These are phyloP conservation scores for Nemania bipapillata DNA, from an alignment of 2,329 filamentous ascomycete genomes.

Conservation along the genomic window DNA sequence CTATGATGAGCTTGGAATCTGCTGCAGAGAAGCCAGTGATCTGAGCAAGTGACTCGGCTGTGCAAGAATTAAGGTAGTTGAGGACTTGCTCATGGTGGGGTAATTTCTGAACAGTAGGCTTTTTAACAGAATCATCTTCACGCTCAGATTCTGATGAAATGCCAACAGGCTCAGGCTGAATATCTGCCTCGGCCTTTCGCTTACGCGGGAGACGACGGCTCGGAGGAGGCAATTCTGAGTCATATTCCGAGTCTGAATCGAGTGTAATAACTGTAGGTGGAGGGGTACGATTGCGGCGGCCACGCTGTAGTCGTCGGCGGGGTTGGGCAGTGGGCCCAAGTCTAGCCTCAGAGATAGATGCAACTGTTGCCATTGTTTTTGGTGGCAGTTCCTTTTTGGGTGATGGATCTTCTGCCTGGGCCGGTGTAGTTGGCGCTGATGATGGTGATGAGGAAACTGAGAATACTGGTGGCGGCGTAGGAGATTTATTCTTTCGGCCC, in stretches of 20 bases:
- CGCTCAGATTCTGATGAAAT: conserved; percentile 6
- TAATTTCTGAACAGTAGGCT: neutral
- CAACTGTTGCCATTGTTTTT: conserved; percentile 12
- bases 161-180: conserved; percentile 30
- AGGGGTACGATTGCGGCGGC: conserved; percentile 39
- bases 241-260: conserved; percentile 39
- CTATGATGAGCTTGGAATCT: conserved; percentile 67
- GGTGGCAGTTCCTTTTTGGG: conserved; percentile 22
- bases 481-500: conserved; percentile 46
- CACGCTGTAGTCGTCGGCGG: conserved; percentile 46
- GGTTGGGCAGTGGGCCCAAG: conserved; percentile 27
- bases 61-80: conserved; percentile 84
- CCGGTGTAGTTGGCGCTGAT: conserved; percentile 48
- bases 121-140: neutral
- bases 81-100: conserved; percentile 67
- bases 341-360: neutral
- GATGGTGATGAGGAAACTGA: conserved; percentile 50
- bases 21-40: conserved; percentile 79
- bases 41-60: conserved; percentile 79
- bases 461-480: conserved; percentile 47
- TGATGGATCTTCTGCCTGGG: conserved; percentile 37
- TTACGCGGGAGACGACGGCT: conserved; percentile 36
- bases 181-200: conserved; percentile 42
- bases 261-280: conserved; percentile 32
- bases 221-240: conserved; percentile 9